phyloP scores from a whole-genome alignment of 2,329 filamentous ascomycete genomes.

The Trichoderma hamatum region DNA sequence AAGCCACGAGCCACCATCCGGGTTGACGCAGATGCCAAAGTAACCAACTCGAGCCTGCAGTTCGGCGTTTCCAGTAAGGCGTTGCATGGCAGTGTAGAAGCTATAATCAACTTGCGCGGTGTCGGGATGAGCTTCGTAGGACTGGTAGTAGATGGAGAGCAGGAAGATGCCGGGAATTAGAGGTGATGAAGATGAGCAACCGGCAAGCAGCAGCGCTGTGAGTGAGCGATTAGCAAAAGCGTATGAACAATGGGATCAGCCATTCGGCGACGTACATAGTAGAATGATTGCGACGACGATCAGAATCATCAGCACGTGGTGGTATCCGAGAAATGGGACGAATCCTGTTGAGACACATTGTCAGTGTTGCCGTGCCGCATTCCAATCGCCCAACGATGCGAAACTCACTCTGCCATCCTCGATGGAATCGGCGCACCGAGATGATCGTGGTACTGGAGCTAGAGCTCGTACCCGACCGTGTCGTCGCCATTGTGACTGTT shows the following conservation, averaged over 20 bases:
- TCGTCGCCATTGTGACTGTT: slow-evolving; percentile 30
- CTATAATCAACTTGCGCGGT: slow-evolving; percentile 90
- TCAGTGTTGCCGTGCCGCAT: slow-evolving; percentile 28
- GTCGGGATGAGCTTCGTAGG: slow-evolving; percentile 79
- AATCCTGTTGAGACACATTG: slow-evolving; percentile 50
- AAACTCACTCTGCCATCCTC: slow-evolving; percentile 55
- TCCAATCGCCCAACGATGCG: slow-evolving; percentile 26
- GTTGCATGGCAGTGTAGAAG: slow-evolving; percentile 80
- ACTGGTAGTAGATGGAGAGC: slow-evolving; percentile 94
- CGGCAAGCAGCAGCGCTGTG: slow-evolving; percentile 84
- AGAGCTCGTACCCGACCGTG: slow-evolving; percentile 30
- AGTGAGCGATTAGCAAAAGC: slow-evolving; percentile 17
- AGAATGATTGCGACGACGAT: slow-evolving; percentile 93
- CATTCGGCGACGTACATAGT: slow-evolving; percentile 71
- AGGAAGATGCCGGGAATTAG: slow-evolving; percentile 96
- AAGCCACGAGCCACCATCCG: slow-evolving; percentile 86
- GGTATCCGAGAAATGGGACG: slow-evolving; percentile 71
- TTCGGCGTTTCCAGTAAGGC: slow-evolving; percentile 82
- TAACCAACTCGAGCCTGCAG: slow-evolving; percentile 94
- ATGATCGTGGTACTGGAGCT: slow-evolving; percentile 30
- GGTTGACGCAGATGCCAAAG: slow-evolving; percentile 96
- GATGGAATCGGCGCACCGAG: slow-evolving; percentile 45
- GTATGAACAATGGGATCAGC: slow-evolving; percentile 8
- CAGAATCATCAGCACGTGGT: slow-evolving; percentile 95
- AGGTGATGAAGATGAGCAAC: slow-evolving; percentile 95